Percentiles rank a stretch among this genome's conserved stretches.
phyloP scores from a whole-genome alignment of 2,329 filamentous ascomycete genomes.

The Scorias spongiosa region DNA sequence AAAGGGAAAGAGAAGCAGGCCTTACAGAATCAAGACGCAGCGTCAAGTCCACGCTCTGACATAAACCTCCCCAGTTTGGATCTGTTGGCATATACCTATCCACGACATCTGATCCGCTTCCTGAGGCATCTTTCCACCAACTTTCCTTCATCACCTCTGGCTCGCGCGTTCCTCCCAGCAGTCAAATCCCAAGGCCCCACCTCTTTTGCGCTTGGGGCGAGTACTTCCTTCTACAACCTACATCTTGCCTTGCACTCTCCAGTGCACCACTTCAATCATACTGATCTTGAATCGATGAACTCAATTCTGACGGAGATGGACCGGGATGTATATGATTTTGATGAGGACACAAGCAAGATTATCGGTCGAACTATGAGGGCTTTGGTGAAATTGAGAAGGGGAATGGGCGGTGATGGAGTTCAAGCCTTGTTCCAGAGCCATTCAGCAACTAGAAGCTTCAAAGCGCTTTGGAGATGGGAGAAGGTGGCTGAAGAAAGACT shows the following conservation, averaged over 20 bases:
- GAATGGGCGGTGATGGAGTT: constrained; percentile 11
- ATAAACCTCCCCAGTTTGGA: neutral
- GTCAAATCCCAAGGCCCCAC: constrained; percentile 53
- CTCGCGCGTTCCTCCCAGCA: constrained; percentile 47
- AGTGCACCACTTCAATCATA: constrained; percentile 7
- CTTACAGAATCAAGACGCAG: neutral
- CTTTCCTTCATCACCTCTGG: constrained; percentile 46
- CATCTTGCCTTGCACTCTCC: constrained; percentile 43
- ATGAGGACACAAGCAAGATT: constrained; percentile 26
- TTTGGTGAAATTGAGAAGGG: constrained; percentile 16
- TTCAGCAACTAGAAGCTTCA: constrained; percentile 12
- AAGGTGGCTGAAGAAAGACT: constrained; percentile 15
- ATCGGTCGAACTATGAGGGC: neutral
- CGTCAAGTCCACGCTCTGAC: neutral
- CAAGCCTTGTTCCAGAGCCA: constrained; percentile 19
- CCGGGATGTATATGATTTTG: constrained; percentile 43
- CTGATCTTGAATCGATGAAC: constrained; percentile 41
- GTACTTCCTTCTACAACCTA: constrained; percentile 54
- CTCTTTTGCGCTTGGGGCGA: constrained; percentile 57
- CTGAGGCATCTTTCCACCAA: constrained; percentile 30
- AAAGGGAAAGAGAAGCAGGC: neutral
- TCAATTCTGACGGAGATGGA: constrained; percentile 51
- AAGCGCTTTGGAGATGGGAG: constrained; percentile 19
- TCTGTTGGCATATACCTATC: neutral
- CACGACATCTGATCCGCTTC: neutral